Conservation (phyloP, 2,329 filamentous ascomycete genomes). For the Cryoendolithus antarcticus region DNA sequence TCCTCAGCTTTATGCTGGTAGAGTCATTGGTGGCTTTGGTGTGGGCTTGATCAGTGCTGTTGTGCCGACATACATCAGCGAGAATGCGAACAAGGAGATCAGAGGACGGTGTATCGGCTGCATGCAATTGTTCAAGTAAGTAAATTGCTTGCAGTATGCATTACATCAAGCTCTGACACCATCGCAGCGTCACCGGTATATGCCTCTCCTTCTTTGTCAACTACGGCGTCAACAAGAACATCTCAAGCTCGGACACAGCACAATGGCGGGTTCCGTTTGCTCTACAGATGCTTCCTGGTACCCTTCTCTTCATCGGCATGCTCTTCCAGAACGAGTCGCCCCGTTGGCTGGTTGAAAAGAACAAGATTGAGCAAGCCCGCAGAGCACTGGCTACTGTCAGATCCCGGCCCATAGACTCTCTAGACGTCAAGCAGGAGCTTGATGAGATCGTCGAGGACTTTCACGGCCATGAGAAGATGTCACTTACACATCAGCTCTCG, state of each 20-base stretch:
- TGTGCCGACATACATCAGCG: constrained; percentile 33
- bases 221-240: constrained; percentile 36
- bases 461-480: constrained; percentile 30
- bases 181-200: constrained; percentile 31
- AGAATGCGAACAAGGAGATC: constrained; percentile 30
- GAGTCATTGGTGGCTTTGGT: constrained; percentile 33
- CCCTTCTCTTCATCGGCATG: constrained; percentile 37
- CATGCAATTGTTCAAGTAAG: constrained; percentile 20
- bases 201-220: constrained; percentile 42
- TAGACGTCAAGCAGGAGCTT: constrained; percentile 27
- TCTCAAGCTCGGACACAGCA: constrained; percentile 29
- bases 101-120: constrained; percentile 19
- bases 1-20: constrained; percentile 29
- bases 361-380: constrained; percentile 33
- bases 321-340: constrained; percentile 41
- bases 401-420: constrained; percentile 23
- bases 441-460: constrained; percentile 35
- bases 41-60: constrained; percentile 32
- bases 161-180: constrained; percentile 19
- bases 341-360: constrained; percentile 43
- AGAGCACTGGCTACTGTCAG: constrained; percentile 29
- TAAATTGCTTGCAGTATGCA: constrained; percentile 20
- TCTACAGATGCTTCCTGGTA: constrained; percentile 40
- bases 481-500: constrained; percentile 27
- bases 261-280: constrained; percentile 44